phyloP scores from a whole-genome alignment of 495 filamentous ascomycete genomes.

The Trichoderma gamsii region DNA sequence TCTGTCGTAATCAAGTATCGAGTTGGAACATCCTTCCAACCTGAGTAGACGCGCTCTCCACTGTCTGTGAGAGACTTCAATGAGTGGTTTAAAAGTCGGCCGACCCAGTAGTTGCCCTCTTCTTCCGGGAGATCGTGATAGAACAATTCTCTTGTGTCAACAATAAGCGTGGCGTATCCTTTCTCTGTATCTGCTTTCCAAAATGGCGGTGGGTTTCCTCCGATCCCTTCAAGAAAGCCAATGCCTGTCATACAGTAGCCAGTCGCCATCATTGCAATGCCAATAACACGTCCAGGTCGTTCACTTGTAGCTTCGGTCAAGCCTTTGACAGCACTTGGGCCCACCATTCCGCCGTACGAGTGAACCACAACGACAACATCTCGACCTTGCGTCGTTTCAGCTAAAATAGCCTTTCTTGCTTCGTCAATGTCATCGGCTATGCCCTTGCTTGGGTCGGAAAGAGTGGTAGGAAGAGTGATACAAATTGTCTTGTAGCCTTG shows the following conservation, averaged over 20 bases:
- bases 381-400: conserved; percentile 30
- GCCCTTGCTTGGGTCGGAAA: conserved; percentile 21
- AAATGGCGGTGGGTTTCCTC: conserved; percentile 27
- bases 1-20: conserved; percentile 26
- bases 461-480: conserved; percentile 34
- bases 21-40: conserved; percentile 29
- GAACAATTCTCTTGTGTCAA: conserved; percentile 25
- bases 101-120: conserved; percentile 30
- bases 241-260: conserved; percentile 28
- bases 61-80: conserved; percentile 24
- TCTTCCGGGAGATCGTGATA: conserved; percentile 31
- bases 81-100: conserved; percentile 24
- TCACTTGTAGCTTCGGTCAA: conserved; percentile 11
- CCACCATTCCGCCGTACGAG: conserved; percentile 48
- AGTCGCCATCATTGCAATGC: conserved; percentile 27
- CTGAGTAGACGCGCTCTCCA: conserved; percentile 26
- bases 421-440: conserved; percentile 31
- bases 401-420: conserved; percentile 28
- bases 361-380: conserved; percentile 46
- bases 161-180: conserved; percentile 26
- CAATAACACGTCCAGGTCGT: conserved; percentile 25
- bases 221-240: conserved; percentile 26
- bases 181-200: conserved; percentile 24
- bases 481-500: conserved; percentile 33
- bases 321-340: conserved; percentile 42